Percentiles rank a stretch among this genome's conserved stretches.
phyloP scores from a whole-genome alignment of 306 rosid genomes.

The Acmispon strigosus region DNA sequence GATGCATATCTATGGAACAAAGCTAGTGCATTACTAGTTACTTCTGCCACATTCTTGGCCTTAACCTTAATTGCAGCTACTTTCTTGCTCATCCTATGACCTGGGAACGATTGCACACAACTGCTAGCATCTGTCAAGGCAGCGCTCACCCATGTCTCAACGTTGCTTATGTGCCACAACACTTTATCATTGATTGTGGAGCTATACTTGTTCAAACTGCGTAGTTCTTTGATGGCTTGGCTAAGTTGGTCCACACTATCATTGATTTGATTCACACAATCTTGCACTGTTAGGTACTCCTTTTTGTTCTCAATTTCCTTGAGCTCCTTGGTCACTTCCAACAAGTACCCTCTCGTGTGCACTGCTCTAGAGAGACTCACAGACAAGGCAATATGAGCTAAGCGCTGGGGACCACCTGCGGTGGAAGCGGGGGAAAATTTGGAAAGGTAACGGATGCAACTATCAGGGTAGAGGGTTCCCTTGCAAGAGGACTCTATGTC shows the following conservation, averaged over 20 bases:
- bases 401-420: constrained; percentile 28
- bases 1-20: constrained; percentile 51
- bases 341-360: neutral
- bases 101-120: constrained; percentile 38
- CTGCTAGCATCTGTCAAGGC: constrained; percentile 51
- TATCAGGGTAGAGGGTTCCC: constrained; percentile 33
- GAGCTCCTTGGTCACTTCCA: constrained; percentile 29
- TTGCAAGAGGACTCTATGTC: constrained; percentile 44
- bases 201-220: neutral
- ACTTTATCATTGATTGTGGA: constrained; percentile 17
- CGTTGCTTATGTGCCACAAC: constrained; percentile 59
- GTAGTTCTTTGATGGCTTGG: constrained; percentile 40
- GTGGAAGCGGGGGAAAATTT: neutral
- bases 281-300: constrained; percentile 33
- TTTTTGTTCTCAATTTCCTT: constrained; percentile 9
- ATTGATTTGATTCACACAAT: constrained; percentile 44
- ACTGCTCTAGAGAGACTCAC: constrained; percentile 45
- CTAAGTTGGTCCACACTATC: constrained; percentile 50
- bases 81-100: constrained; percentile 41
- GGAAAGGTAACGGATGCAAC: constrained; percentile 39
- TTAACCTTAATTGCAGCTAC: constrained; percentile 45
- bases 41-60: constrained; percentile 51
- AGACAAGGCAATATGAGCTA: constrained; percentile 42
- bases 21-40: constrained; percentile 48
- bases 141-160: constrained; percentile 59